Evolutionary conservation across 805 yeast species (phyloP).

Genomic region (Phaffomyces thermotolerans): DNA sequence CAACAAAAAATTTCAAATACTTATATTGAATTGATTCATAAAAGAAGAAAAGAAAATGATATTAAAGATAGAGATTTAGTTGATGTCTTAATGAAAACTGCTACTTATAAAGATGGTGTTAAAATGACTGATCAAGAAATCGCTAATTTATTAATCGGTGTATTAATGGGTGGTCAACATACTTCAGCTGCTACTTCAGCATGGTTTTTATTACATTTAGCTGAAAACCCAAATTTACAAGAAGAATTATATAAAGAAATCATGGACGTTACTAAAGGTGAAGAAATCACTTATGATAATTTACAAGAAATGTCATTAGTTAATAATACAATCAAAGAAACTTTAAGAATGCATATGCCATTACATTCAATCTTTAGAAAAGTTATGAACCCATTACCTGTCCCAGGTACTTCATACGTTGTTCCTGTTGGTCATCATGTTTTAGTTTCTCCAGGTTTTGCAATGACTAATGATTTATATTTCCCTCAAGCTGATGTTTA

Average conservation of each 20-base stretch:
- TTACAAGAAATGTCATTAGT: conserved; percentile 75
- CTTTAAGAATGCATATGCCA: conserved; percentile 93
- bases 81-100: conserved; percentile 74
- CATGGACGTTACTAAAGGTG: conserved; percentile 46
- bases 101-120: conserved; percentile 89
- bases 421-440: conserved; percentile 89
- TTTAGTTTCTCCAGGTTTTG: conserved; percentile 88
- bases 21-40: conserved; percentile 68
- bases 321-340: conserved; percentile 83
- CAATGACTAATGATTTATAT: conserved; percentile 67
- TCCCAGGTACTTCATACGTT: conserved; percentile 71
- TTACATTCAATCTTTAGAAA: conserved; percentile 92
- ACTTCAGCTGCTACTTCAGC: conserved; percentile 95
- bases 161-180: conserved; percentile 98
- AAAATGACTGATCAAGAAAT: conserved; percentile 93
- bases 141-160: conserved; percentile 89
- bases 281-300: conserved; percentile 70
- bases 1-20: conserved; percentile 74
- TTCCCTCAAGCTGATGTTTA: conserved; percentile 71
- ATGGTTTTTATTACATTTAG: conserved; percentile 89
- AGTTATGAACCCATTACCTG: conserved; percentile 69
- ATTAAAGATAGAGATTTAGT: conserved; percentile 81
- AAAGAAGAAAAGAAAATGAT: conserved; percentile 72
- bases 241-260: conserved; percentile 76
- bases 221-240: conserved; percentile 79